Percentiles rank a stretch among this genome's conserved stretches.
Conservation (phyloP, 2,329 filamentous ascomycete species). For the Trichoderma gracile region DNA sequence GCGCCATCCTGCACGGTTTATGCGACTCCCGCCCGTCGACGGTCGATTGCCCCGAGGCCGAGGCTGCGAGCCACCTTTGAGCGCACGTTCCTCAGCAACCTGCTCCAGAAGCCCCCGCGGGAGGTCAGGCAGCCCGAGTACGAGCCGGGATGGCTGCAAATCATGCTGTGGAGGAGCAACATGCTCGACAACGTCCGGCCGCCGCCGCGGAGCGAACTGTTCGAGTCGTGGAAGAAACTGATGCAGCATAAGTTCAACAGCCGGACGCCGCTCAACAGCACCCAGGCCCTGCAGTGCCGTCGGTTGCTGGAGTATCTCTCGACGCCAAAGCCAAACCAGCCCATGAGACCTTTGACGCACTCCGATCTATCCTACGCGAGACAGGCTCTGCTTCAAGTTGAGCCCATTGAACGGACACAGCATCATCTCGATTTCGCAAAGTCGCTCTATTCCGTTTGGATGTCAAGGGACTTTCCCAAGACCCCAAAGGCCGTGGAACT, state of each 20-base stretch:
- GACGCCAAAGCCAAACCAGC: slow-evolving; percentile 32
- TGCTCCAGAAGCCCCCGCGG: slow-evolving; percentile 62
- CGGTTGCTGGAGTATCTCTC: slow-evolving; percentile 63
- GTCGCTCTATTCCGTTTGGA: slow-evolving; percentile 42
- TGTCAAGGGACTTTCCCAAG: slow-evolving; percentile 30
- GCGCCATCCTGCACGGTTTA: slow-evolving; percentile 40
- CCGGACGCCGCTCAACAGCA: slow-evolving; percentile 57
- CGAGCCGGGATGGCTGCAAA: slow-evolving; percentile 69
- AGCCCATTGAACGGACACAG: slow-evolving; percentile 46
- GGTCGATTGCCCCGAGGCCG: slow-evolving; percentile 31
- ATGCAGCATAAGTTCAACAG: slow-evolving; percentile 57
- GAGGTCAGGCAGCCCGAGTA: slow-evolving; percentile 62
- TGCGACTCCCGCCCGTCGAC: slow-evolving; percentile 35
- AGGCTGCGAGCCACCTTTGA: slow-evolving; percentile 30
- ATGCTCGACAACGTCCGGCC: slow-evolving; percentile 64
- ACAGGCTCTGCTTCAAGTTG: slow-evolving; percentile 43
- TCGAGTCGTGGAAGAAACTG: slow-evolving; percentile 64
- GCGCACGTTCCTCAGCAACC: slow-evolving; percentile 58
- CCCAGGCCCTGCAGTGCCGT: slow-evolving; percentile 60
- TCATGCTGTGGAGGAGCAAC: slow-evolving; percentile 68
- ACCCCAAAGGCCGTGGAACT: slow-evolving; percentile 28
- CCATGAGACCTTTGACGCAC: slow-evolving; percentile 38
- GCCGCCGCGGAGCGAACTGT: slow-evolving; percentile 63
- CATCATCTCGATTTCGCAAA: slow-evolving; percentile 52
- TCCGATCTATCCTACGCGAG: slow-evolving; percentile 50